Conservation (phyloP, 2,329 filamentous ascomycete genomes). For the Fusarium circinatum region DNA sequence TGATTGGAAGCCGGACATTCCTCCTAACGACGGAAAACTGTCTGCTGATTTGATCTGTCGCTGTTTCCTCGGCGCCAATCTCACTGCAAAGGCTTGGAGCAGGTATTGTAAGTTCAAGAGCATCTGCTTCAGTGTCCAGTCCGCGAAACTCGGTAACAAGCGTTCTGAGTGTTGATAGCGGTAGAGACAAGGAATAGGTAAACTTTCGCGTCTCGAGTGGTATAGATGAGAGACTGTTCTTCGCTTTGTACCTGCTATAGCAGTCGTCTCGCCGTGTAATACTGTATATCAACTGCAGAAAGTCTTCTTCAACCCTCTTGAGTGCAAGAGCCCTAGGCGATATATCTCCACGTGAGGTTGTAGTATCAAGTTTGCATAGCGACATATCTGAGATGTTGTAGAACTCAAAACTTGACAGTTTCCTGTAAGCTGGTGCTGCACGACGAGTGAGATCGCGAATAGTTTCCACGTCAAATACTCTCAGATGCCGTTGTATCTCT, state of each 20-base stretch:
- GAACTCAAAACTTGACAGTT: slow-evolving; percentile 1
- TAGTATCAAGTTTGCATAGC: accelerated
- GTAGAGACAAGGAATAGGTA: not conserved
- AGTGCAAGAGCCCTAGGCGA: slow-evolving; percentile 4
- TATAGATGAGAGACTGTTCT: not conserved
- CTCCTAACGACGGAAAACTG: not conserved
- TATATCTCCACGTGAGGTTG: not conserved
- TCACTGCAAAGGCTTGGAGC: not conserved
- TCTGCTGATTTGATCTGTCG: not conserved
- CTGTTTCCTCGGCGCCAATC: accelerated
- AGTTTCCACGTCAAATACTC: not conserved
- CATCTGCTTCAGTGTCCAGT: slow-evolving; percentile 1
- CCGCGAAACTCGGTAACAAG: not conserved
- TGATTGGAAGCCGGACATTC: not conserved
- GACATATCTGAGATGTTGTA: not conserved
- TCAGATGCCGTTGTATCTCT: not conserved
- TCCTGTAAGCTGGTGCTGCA: slow-evolving; percentile 1
- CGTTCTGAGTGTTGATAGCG: not conserved
- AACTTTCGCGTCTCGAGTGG: not conserved
- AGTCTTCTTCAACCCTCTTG: slow-evolving; percentile 10
- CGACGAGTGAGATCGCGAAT: not conserved
- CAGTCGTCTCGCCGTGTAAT: not conserved
- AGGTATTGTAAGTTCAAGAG: not conserved
- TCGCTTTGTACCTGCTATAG: not conserved
- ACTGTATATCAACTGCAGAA: not conserved